Base-by-base conservation (phyloP, 2,329 filamentous ascomycete genomes). In the Blastomyces parvus region DNA sequence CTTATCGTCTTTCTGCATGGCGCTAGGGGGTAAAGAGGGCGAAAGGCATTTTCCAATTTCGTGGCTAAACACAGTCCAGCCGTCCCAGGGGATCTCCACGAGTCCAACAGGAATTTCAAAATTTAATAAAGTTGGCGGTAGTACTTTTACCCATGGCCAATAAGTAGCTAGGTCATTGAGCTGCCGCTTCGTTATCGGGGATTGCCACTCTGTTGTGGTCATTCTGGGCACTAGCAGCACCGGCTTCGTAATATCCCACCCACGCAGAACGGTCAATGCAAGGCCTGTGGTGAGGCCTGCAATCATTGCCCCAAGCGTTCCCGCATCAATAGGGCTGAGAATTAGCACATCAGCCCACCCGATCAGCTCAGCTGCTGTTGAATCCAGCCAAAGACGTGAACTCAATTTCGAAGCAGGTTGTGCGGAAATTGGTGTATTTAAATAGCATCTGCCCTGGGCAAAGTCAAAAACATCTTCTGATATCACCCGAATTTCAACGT, bases 331-430 rank as follows among this genome's bases (percentile, higher is more conserved):
- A 3, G 92, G 91, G 7, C 89, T 89, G 63, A 96, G 84, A 40
- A 96, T 86, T 64, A 96, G 81, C 67, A 96, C 78, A 74, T 96
- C 89, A 6, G 92, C 90, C 92, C 92, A 97, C 65, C 90, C 84
- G 67, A 91, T 90, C 65, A 95, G 77, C 67, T 90, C 87, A 6
- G 76, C 74, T 46, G 76, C 75, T 64, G 77, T 77, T n/a, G 72
- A 72, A 64, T 75, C 75, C 56, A 78, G 66, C 75, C 75, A 77
- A 69, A 72, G 74, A 57, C 75, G 71, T 14, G 73, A 70, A 8
- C 72, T 72, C 0, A 70, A 73, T 59, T 75, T 74, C 61, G 75
- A 76, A 62, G 76, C 74, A 17, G 74, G 74, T 1, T 60, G 59
- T n/a, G 60, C 52, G 7, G 74, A 74, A 59, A 72, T 71, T 64